phyloP scores from a whole-genome alignment of 371 early-diverging fungal genomes.

The Coemansia sp. region DNA sequence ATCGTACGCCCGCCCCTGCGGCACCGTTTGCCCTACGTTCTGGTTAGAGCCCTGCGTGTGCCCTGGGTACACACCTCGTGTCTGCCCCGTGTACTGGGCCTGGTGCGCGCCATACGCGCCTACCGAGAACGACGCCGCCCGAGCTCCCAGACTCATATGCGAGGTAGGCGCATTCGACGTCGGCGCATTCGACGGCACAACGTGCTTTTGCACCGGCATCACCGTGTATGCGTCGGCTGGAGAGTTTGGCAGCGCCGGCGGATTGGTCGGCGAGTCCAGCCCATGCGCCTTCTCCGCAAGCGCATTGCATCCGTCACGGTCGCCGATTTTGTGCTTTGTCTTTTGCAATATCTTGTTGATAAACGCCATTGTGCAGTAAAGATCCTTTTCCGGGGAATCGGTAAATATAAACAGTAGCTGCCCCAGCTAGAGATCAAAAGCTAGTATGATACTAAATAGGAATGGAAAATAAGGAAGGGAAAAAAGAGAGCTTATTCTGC shows the following conservation, averaged over 20 bases:
- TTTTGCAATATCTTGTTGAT: conserved; percentile 52
- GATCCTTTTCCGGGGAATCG: not conserved
- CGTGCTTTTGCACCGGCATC: conserved; percentile 29
- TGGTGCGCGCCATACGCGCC: conserved; percentile 11
- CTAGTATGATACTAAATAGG: not conserved
- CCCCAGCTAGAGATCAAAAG: not conserved
- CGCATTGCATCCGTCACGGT: conserved; percentile 13
- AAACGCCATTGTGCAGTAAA: conserved; percentile 39
- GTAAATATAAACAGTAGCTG: not conserved
- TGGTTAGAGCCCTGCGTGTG: conserved; percentile 6
- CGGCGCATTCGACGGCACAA: conserved; percentile 47
- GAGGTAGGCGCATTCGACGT: conserved; percentile 38
- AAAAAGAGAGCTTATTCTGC: not conserved
- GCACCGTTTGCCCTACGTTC: not conserved
- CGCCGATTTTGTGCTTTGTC: conserved; percentile 49
- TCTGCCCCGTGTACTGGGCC: not conserved
- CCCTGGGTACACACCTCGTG: not conserved
- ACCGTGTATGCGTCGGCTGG: conserved; percentile 21
- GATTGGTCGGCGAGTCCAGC: conserved; percentile 30
- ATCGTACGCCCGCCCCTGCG: conserved; percentile 19
- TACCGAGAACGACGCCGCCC: conserved; percentile 45
- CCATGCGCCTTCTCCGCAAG: conserved; percentile 9
- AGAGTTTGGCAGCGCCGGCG: conserved; percentile 17
- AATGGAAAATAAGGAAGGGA: not conserved
- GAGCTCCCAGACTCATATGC: conserved; percentile 36